A percentile compares a stretch with the other conserved stretches of the same genome.
Evolutionary conservation across 2,329 filamentous ascomycete genomes (phyloP).

Genomic region (Colletotrichum salicis): DNA sequence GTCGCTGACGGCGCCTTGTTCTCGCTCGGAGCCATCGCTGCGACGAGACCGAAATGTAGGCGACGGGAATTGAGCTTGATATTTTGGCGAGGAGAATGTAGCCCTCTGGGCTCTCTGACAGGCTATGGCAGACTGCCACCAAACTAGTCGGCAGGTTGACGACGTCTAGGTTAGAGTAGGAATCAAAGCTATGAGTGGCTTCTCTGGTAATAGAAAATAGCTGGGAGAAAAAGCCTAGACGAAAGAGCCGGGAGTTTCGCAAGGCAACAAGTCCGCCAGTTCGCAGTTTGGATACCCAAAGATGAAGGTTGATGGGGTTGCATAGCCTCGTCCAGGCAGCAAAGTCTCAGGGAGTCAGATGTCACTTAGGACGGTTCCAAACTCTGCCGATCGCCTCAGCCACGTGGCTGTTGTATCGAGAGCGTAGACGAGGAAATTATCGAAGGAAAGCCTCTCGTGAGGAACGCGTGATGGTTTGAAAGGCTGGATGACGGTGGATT

Average conservation of each 20-base stretch:
- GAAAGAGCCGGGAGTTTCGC: neutral
- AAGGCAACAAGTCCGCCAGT: neutral
- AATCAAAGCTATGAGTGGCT: neutral
- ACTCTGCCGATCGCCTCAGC: neutral
- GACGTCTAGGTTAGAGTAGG: neutral
- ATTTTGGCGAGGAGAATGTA: neutral
- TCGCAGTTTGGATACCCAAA: neutral
- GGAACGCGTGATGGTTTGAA: neutral
- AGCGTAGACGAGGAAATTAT: neutral
- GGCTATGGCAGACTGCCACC: neutral
- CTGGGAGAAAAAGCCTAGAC: too few species aligned
- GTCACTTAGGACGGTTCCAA: neutral
- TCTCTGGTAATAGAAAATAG: too few species aligned
- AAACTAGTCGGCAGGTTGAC: neutral
- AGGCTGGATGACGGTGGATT: neutral
- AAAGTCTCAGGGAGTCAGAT: constrained; percentile 25
- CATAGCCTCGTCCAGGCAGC: constrained; percentile 34
- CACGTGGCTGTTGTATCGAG: neutral
- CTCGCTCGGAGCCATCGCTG: neutral
- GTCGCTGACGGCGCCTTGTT: neutral
- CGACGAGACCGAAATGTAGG: neutral
- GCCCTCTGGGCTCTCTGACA: neutral
- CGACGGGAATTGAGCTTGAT: neutral
- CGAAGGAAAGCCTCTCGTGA: neutral
- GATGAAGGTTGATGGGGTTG: constrained; percentile 6